Conservation (phyloP, 257 asterid species). For the Solanum neorickii region DNA sequence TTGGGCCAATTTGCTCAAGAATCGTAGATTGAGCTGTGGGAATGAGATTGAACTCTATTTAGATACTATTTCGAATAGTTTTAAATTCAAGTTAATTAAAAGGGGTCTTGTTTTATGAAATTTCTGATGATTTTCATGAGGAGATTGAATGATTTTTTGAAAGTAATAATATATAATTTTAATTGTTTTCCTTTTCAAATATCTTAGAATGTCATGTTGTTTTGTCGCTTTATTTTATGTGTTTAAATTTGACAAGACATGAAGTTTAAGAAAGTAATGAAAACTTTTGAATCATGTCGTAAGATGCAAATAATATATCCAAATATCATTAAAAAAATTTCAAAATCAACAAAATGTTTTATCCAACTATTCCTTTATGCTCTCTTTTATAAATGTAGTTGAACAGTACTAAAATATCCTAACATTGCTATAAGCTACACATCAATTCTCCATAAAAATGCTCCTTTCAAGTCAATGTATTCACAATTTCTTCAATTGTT, state of each 20-base stretch:
- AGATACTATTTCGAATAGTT: too few species aligned
- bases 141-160: background rate
- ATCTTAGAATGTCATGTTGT: background rate
- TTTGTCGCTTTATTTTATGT: background rate
- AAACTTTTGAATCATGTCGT: background rate
- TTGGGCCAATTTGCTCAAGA: background rate
- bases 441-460: background rate
- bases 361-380: background rate
- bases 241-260: too few species aligned
- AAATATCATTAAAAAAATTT: too few species aligned
- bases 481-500: background rate
- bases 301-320: background rate
- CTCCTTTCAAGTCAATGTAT: background rate
- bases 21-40: background rate
- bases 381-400: background rate
- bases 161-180: too few species aligned
- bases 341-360: too few species aligned
- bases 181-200: too few species aligned
- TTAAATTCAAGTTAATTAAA: background rate
- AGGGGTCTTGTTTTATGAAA: background rate
- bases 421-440: background rate
- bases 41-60: background rate
- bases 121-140: background rate
- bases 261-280: background rate
- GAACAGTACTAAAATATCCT: background rate